Percentiles rank a stretch among this genome's conserved stretches.
Evolutionary conservation across 352 stramenopile genomes (phyloP).

Genomic region (Hyaloperonospora arabidopsidis): DNA sequence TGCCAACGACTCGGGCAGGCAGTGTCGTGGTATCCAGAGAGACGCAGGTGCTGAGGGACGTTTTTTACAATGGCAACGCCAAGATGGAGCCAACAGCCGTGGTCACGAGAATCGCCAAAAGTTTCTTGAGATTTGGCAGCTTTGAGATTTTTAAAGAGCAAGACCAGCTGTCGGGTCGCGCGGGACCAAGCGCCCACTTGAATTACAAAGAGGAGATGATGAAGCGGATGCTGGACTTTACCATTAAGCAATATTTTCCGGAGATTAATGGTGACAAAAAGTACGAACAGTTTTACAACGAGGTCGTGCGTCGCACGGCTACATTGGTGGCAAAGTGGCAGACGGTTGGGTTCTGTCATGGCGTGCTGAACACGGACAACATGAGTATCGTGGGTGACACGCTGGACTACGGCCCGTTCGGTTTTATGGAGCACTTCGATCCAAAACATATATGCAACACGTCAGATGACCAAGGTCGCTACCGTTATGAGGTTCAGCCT

Average conservation of each 20-base stretch:
- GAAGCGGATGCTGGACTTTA: conserved; percentile 76
- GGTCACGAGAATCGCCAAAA: conserved; percentile 84
- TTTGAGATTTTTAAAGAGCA: conserved; percentile 92
- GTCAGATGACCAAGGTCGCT: conserved; percentile 70
- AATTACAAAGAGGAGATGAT: conserved; percentile 61
- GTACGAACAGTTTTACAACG: conserved; percentile 49
- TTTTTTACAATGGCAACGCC: conserved; percentile 86
- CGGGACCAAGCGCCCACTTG: conserved; percentile 61
- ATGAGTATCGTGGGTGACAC: conserved; percentile 87
- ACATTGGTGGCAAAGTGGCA: conserved; percentile 79
- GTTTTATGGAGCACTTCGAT: conserved; percentile 90
- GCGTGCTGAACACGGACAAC: conserved; percentile 91
- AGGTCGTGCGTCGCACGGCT: conserved; percentile 68
- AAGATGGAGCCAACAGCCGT: conserved; percentile 78
- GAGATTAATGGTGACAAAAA: conserved; percentile 29
- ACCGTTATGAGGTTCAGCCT: conserved; percentile 76
- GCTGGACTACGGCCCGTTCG: conserved; percentile 90
- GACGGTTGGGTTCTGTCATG: conserved; percentile 85
- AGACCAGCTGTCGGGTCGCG: conserved; percentile 50
- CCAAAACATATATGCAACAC: conserved; percentile 74
- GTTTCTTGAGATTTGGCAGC: conserved; percentile 92
- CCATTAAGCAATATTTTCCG: conserved; percentile 56
- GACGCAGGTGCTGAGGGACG: conserved; percentile 66
- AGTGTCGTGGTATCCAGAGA: conserved; percentile 68
- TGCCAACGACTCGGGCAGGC: conserved; percentile 90